phyloP scores from a whole-genome alignment of 768 basidiomycete genomes.

The Mycena vitilis region DNA sequence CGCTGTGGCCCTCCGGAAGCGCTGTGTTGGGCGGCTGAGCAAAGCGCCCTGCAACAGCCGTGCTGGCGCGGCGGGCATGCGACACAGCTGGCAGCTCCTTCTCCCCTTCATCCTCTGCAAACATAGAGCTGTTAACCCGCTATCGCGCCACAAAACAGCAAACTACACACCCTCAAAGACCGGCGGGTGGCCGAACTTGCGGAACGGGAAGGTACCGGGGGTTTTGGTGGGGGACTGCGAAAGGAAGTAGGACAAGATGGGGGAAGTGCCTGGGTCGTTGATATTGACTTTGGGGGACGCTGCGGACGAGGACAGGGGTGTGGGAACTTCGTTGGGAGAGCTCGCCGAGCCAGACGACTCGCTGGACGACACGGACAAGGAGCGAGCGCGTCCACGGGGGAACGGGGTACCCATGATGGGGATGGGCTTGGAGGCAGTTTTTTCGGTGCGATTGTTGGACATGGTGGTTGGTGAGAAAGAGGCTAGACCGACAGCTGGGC shows the following conservation, averaged over 20 bases:
- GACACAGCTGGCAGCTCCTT: slow-evolving; percentile 54
- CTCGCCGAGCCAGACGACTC: slow-evolving; percentile 63
- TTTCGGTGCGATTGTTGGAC: slow-evolving; percentile 47
- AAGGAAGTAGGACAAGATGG: slow-evolving; percentile 78
- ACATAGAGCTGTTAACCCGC: neutral
- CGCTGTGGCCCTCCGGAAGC: slow-evolving; percentile 63
- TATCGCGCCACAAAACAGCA: neutral
- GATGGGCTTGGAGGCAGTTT: slow-evolving; percentile 57
- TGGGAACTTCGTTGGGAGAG: slow-evolving; percentile 63
- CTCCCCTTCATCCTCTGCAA: slow-evolving; percentile 52
- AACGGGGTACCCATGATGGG: slow-evolving; percentile 71
- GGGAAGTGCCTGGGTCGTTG: slow-evolving; percentile 70
- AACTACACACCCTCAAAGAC: slow-evolving; percentile 69
- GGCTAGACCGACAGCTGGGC: neutral
- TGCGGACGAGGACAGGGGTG: slow-evolving; percentile 60
- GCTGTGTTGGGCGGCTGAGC: slow-evolving; percentile 54
- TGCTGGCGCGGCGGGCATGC: slow-evolving; percentile 74
- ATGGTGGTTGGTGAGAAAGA: slow-evolving; percentile 39
- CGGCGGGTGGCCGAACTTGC: slow-evolving; percentile 65
- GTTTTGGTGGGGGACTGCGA: slow-evolving; percentile 70
- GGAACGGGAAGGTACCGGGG: slow-evolving; percentile 70
- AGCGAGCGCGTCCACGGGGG: slow-evolving; percentile 61
- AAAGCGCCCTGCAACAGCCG: slow-evolving; percentile 65
- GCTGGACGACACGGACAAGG: slow-evolving; percentile 70
- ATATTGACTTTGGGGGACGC: slow-evolving; percentile 56